Conservation (phyloP, 1,284 basidiomycete genomes). For the Agroathelia rolfsii region DNA sequence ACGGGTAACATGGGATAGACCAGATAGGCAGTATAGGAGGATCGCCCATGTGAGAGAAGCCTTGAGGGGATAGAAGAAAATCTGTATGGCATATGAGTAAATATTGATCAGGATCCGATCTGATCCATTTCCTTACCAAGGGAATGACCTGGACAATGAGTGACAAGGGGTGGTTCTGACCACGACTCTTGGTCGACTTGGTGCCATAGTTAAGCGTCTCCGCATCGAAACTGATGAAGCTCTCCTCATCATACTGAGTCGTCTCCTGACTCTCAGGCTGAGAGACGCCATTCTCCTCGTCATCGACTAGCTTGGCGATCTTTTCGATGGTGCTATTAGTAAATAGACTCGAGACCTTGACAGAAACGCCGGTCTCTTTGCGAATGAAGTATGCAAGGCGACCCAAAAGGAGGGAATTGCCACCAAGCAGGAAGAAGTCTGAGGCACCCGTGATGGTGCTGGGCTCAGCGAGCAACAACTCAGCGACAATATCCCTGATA, state of each 20-base stretch:
- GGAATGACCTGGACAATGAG: slow-evolving; percentile 33
- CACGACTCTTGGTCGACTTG: slow-evolving; percentile 16
- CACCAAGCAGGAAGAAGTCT: slow-evolving; percentile 37
- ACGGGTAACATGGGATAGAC: slow-evolving; percentile 20
- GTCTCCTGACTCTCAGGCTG: slow-evolving; percentile 1
- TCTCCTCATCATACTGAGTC: neutral
- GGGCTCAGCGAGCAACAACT: slow-evolving; percentile 27
- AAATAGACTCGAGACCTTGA: slow-evolving; percentile 30
- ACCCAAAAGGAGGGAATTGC: slow-evolving; percentile 34
- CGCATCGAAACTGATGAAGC: neutral
- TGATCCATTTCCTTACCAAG: no score
- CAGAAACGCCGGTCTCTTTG: slow-evolving; percentile 26
- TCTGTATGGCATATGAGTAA: no score
- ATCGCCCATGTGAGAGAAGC: slow-evolving; percentile 29
- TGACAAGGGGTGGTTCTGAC: slow-evolving; percentile 27
- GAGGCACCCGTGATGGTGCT: slow-evolving; percentile 25
- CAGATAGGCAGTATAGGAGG: slow-evolving; percentile 22
- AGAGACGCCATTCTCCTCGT: slow-evolving; percentile 10
- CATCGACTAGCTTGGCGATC: slow-evolving; percentile 29
- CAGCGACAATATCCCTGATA: slow-evolving; percentile 30
- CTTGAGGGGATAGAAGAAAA: slow-evolving; percentile 36
- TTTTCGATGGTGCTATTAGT: slow-evolving; percentile 31
- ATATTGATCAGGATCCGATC: no score
- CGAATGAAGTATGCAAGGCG: slow-evolving; percentile 32
- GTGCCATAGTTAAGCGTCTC: neutral